Evolutionary conservation across 2,329 filamentous ascomycete species (phyloP).

Genomic region (Sporothrix mexicana): DNA sequence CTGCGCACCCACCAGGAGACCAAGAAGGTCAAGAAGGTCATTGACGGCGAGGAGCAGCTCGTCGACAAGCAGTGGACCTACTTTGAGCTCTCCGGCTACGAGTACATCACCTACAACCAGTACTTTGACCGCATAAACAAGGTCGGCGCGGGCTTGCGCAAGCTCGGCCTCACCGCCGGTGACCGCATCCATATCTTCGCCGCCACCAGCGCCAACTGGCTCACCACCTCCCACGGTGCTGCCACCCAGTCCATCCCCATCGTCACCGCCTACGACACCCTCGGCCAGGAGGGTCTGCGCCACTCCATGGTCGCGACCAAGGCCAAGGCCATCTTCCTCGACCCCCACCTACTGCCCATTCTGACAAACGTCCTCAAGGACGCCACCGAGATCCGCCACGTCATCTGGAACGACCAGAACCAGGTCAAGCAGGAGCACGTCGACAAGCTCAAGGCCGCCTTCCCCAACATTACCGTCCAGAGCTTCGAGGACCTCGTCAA

Average conservation of each 20-base stretch:
- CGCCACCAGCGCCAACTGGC: slow-evolving; percentile 67
- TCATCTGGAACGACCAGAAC: slow-evolving; percentile 63
- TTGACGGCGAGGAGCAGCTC: slow-evolving; percentile 79
- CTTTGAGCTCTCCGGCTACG: slow-evolving; percentile 81
- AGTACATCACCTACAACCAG: slow-evolving; percentile 77
- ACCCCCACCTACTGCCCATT: slow-evolving; percentile 70
- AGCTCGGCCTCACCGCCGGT: slow-evolving; percentile 71
- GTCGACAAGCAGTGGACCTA: slow-evolving; percentile 88
- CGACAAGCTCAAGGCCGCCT: slow-evolving; percentile 57
- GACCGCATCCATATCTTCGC: slow-evolving; percentile 81
- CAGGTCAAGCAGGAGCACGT: slow-evolving; percentile 57
- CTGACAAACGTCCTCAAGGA: slow-evolving; percentile 60
- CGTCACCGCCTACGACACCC: slow-evolving; percentile 82
- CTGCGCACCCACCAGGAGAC: slow-evolving; percentile 79
- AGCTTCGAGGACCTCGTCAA: slow-evolving; percentile 59
- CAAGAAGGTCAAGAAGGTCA: slow-evolving; percentile 87
- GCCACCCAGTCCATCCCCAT: slow-evolving; percentile 80
- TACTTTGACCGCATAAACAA: slow-evolving; percentile 74
- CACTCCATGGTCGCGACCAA: slow-evolving; percentile 76
- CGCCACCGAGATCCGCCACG: slow-evolving; percentile 56
- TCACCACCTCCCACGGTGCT: slow-evolving; percentile 57
- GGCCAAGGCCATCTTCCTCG: slow-evolving; percentile 74
- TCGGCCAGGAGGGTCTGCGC: slow-evolving; percentile 75
- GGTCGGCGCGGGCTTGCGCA: slow-evolving; percentile 72
- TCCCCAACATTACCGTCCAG: slow-evolving; percentile 54